phyloP scores from a whole-genome alignment of 768 basidiomycete species.

The Mrakia frigida region DNA sequence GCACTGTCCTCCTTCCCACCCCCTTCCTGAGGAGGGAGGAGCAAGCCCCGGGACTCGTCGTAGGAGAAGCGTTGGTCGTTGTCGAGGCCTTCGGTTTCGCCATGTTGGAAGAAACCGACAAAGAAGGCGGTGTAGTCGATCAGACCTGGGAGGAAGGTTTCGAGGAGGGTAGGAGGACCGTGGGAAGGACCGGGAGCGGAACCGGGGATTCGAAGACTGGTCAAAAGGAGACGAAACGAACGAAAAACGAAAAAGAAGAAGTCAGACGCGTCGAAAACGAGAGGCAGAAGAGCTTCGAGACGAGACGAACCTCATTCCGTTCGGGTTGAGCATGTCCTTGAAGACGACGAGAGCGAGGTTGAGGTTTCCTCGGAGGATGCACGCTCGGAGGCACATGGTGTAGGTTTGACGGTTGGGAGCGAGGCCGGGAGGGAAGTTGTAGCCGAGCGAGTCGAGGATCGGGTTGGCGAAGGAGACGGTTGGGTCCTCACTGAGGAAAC shows the following conservation, averaged over 20 bases:
- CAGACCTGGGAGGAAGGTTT: slow-evolving; percentile 49
- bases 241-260: slow-evolving; percentile 50
- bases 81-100: slow-evolving; percentile 33
- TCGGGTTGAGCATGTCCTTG: slow-evolving; percentile 53
- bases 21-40: neutral
- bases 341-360: slow-evolving; percentile 55
- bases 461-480: slow-evolving; percentile 29
- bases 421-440: slow-evolving; percentile 49
- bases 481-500: slow-evolving; percentile 24
- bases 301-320: slow-evolving; percentile 7
- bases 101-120: slow-evolving; percentile 66
- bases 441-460: slow-evolving; percentile 42
- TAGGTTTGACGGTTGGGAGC: slow-evolving; percentile 65
- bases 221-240: too few relatives aligned
- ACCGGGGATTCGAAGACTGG: slow-evolving; percentile 17
- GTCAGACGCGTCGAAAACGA: slow-evolving; percentile 47
- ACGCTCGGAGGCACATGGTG: slow-evolving; percentile 60
- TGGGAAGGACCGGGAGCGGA: neutral
- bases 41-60: neutral
- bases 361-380: slow-evolving; percentile 68
- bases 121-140: slow-evolving; percentile 67
- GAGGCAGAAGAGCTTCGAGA: slow-evolving; percentile 46
- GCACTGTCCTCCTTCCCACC: neutral
- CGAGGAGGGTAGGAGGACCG: slow-evolving; percentile 14
- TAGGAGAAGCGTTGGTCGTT: neutral